Evolutionary conservation across 257 asterid genomes (phyloP).

Genomic region (Petrea volubilis): DNA sequence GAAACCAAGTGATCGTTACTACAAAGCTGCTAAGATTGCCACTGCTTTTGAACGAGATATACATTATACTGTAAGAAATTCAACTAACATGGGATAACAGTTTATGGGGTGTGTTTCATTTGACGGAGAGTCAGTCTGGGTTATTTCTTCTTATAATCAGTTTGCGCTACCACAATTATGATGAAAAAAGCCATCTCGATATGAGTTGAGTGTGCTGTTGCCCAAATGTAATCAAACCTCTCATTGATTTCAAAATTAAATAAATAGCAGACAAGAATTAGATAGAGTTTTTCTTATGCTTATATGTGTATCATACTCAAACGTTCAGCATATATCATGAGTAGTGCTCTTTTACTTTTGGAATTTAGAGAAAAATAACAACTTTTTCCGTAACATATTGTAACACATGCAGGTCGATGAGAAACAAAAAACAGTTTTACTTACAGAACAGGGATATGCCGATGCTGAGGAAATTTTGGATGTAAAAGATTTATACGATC

Average conservation of each 20-base stretch:
- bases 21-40: slow-evolving; percentile 96
- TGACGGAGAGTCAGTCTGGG: neutral
- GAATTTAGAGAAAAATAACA: neutral
- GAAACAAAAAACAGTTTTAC: slow-evolving; percentile 82
- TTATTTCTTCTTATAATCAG: slow-evolving; percentile 6
- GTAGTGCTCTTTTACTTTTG: slow-evolving; percentile 13
- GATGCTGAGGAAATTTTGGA: slow-evolving; percentile 96
- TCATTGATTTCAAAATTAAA: slow-evolving; percentile 5
- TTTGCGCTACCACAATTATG: neutral
- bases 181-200: slow-evolving; percentile 2
- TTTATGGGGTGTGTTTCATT: slow-evolving; percentile 2
- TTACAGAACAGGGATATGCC: slow-evolving; percentile 95
- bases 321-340: slow-evolving; percentile 8
- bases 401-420: slow-evolving; percentile 84
- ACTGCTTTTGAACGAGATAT: slow-evolving; percentile 84
- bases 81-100: slow-evolving; percentile 12
- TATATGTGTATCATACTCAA: neutral
- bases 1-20: slow-evolving; percentile 91
- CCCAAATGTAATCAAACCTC: slow-evolving; percentile 10
- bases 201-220: slow-evolving; percentile 11
- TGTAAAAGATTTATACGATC: slow-evolving; percentile 94
- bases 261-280: neutral
- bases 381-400: slow-evolving; percentile 20
- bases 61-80: slow-evolving; percentile 83
- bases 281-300: neutral